Percentiles rank a stretch among this genome's conserved stretches.
Evolutionary conservation across 352 stramenopile genomes (phyloP).

Genomic region (Globisporangium paroecandrum): DNA sequence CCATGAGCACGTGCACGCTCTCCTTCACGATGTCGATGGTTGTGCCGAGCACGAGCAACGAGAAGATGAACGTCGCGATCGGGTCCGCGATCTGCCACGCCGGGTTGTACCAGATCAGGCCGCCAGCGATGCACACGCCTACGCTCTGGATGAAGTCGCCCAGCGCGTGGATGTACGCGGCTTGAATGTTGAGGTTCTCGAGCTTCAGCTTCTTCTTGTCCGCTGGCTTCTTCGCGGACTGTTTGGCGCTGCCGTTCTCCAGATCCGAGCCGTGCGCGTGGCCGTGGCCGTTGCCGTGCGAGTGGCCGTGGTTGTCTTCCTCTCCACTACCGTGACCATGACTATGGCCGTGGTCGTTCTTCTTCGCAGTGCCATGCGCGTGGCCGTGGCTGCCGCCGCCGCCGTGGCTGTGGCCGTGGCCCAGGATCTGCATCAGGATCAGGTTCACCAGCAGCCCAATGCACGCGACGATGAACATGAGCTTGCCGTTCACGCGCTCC

Average conservation of each 20-base stretch:
- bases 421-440: conserved; percentile 91
- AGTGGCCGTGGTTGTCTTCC: conserved; percentile 32
- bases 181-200: conserved; percentile 94
- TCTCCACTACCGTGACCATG: conserved; percentile 51
- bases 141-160: conserved; percentile 97
- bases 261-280: conserved; percentile 22
- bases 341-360: conserved; percentile 38
- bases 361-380: conserved; percentile 18
- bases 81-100: conserved; percentile 96
- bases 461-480: conserved; percentile 96
- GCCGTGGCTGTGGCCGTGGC: conserved; percentile 71
- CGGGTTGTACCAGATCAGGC: conserved; percentile 96
- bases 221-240: conserved; percentile 14
- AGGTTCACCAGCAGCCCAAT: conserved; percentile 97
- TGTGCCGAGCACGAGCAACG: conserved; percentile 91
- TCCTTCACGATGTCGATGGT: conserved; percentile 90
- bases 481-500: conserved; percentile 91
- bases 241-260: conserved; percentile 22
- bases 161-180: conserved; percentile 97
- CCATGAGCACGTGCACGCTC: conserved; percentile 94
- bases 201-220: conserved; percentile 39
- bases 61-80: conserved; percentile 98
- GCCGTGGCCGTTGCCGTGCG: conserved; percentile 23
- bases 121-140: conserved; percentile 93
- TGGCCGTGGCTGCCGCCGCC: conserved; percentile 38